A percentile compares a stretch with the other conserved stretches of the same genome.
Evolutionary conservation across 257 asterid genomes (phyloP).

Genomic region (Solanum bulbocastanum): DNA sequence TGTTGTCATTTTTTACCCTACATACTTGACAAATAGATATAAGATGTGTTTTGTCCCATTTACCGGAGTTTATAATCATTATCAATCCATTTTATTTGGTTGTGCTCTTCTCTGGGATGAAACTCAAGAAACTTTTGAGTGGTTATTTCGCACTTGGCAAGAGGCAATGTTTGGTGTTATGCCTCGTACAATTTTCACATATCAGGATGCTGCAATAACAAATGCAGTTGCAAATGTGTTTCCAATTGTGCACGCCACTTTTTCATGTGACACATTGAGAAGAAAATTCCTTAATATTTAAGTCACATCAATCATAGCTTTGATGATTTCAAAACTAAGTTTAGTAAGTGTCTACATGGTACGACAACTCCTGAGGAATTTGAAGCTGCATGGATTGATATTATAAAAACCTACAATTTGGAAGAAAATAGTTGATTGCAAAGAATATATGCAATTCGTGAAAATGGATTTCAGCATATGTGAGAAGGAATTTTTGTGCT

Average conservation of each 20-base stretch:
- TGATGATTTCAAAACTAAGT: background rate
- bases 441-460: background rate
- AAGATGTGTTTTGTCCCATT: background rate
- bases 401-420: background rate
- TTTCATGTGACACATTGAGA: background rate
- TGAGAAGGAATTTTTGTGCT: background rate
- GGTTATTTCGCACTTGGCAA: background rate
- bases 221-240: background rate
- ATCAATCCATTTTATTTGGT: background rate
- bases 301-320: background rate
- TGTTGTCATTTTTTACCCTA: background rate
- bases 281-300: background rate
- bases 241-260: background rate
- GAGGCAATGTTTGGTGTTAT: background rate
- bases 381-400: background rate
- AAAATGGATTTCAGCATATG: background rate
- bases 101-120: constrained; percentile 7
- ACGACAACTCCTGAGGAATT: background rate
- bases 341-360: background rate
- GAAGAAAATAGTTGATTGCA: background rate
- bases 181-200: background rate
- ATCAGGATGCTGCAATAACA: background rate
- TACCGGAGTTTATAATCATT: constrained; percentile 1
- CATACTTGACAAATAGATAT: background rate
- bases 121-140: background rate